Conservation (phyloP, 805 yeast species). For the Spathaspora passalidarum region DNA sequence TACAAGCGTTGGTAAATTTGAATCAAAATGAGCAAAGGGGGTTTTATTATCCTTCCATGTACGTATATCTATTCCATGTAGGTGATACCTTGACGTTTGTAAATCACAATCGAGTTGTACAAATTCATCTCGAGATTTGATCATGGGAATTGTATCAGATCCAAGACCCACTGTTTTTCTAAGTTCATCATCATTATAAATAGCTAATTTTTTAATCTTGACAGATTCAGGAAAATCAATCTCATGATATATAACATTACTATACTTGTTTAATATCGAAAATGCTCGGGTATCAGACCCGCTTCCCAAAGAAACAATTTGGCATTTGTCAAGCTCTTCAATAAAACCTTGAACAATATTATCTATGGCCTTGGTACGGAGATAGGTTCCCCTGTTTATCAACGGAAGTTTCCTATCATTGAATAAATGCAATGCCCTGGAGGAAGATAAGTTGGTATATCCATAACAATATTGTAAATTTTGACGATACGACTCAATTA, state of each 20-base stretch:
- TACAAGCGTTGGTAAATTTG: conserved; percentile 52
- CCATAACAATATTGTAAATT: conserved; percentile 39
- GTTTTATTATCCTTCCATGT: conserved; percentile 13
- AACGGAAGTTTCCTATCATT: conserved; percentile 53
- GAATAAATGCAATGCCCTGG: conserved; percentile 40
- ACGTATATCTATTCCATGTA: conserved; percentile 57
- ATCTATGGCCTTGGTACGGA: conserved; percentile 56
- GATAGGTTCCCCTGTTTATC: conserved; percentile 68
- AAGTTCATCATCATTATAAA: conserved; percentile 31
- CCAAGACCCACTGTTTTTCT: conserved; percentile 18
- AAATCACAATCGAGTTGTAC: conserved; percentile 22
- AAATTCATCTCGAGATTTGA: conserved; percentile 22
- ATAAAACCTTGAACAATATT: conserved; percentile 42
- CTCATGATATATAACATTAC: conserved; percentile 48
- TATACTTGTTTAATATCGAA: conserved; percentile 34
- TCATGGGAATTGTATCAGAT: not conserved
- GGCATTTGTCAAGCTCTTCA: conserved; percentile 27
- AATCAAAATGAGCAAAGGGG: conserved; percentile 21
- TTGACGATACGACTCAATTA: conserved; percentile 34
- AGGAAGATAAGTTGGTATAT: conserved; percentile 36
- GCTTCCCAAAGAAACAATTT: conserved; percentile 72
- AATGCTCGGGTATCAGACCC: conserved; percentile 77
- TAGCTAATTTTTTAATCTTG: conserved; percentile 48
- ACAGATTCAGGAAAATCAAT: conserved; percentile 60
- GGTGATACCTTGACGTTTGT: conserved; percentile 43